Evolutionary conservation across 192 early-diverging fungal species (phyloP).

Genomic region (Phlyctochytrium bullatum): DNA sequence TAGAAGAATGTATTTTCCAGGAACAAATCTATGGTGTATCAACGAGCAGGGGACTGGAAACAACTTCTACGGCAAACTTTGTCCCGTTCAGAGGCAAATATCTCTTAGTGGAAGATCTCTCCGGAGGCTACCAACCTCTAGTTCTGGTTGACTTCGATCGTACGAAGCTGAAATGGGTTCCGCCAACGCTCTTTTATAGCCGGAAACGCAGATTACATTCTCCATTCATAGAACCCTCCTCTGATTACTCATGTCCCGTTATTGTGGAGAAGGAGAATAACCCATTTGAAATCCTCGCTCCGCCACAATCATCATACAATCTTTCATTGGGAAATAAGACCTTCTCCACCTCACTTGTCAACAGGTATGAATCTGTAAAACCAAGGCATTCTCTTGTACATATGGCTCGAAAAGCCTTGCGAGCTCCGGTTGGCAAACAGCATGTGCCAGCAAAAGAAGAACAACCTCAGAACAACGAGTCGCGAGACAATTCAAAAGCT

Average conservation of each 20-base stretch:
- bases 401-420: no score
- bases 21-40: constrained; percentile 3
- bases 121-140: not conserved
- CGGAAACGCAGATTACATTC: no score
- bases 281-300: not conserved
- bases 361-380: no score
- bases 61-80: not conserved
- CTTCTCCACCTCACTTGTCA: no score
- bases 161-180: not conserved
- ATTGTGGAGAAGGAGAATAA: not conserved
- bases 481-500: not conserved
- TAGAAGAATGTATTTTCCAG: not conserved
- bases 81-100: not conserved
- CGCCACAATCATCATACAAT: not conserved
- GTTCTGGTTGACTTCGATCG: not conserved
- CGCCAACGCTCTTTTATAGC: not conserved
- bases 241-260: no score
- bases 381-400: no score
- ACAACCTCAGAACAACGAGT: not conserved
- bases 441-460: constrained; percentile 2
- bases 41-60: not conserved
- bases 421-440: no score
- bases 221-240: no score
- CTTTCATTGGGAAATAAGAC: not conserved
- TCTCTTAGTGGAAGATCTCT: not conserved